Evolutionary conservation across 306 rosid genomes (phyloP), one percentile per base, ranked within the genome.

Genomic region (Gynostemma pentaphyllum): DNA sequence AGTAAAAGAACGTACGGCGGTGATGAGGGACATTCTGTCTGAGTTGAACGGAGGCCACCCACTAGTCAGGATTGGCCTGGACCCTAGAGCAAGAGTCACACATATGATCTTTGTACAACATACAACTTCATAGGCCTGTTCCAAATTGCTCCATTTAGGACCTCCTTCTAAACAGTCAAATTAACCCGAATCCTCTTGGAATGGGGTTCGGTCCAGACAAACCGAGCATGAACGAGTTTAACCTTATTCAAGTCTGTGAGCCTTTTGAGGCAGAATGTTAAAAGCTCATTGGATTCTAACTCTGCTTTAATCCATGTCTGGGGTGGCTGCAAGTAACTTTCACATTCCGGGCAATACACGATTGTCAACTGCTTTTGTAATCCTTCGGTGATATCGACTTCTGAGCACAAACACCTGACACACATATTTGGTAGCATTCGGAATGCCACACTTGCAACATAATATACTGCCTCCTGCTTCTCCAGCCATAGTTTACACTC

Each of bases 31-130:
- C 82, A 29, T 83, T 88, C 66, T 85, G 87, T 45, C 90, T 68
- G 16, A 89, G 85, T 74, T 85, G 85, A 68, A 89, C 95, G 32
- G 79, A 75, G 37, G 90, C 85, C 46, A 83, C 81, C 95, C 88
- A 85, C 62, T 83, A 90, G 63, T 80, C 82, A 19, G 90, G 90
- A 61, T 87, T 82, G 73, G 85, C 87, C 75, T 80, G 81, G 45
- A 76, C 66, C 75, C 83, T 80, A 14, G 80, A 61, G 73, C 96
- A 89, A 34, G 81, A 67, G 11, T 81, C 90, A 32, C 90, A 89
- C 77, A 85, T 63, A 9, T 75, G 88, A 21, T 83, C 86, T 21
- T 73, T n/a, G 80, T 21, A 76, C 87, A 74, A 85, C 79, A 71
- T 49, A 83, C 88, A 0, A 75, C 85, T 29, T 63, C 64, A 49